Evolutionary conservation across 2,329 filamentous ascomycete genomes (phyloP).

Genomic region (Colletotrichum liriopes): DNA sequence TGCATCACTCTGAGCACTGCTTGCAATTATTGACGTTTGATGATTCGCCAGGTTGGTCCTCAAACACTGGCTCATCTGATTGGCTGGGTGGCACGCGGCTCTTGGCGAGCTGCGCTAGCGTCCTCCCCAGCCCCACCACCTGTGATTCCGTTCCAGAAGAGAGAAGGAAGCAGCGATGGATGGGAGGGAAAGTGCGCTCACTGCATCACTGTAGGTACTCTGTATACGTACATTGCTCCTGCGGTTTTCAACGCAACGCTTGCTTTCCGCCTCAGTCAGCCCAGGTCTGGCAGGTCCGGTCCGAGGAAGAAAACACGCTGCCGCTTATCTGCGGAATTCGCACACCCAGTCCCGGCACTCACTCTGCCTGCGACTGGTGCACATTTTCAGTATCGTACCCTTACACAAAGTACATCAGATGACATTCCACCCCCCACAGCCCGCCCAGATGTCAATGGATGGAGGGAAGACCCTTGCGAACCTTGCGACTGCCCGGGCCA

Average conservation of each 20-base stretch:
- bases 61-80: neutral
- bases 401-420: constrained; percentile 28
- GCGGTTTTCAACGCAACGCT: constrained; percentile 7
- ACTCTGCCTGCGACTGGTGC: neutral
- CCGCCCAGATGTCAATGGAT: constrained; percentile 9
- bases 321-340: constrained; percentile 30
- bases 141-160: constrained; percentile 36
- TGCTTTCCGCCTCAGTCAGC: neutral
- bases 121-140: constrained; percentile 1
- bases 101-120: constrained; percentile 36
- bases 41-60: constrained; percentile 12
- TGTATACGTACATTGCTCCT: neutral
- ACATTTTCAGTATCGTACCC: neutral
- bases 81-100: constrained; percentile 26
- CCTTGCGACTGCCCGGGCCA: constrained; percentile 19
- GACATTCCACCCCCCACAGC: constrained; percentile 18
- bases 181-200: neutral
- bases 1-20: neutral
- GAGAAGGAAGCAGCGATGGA: constrained; percentile 31
- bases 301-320: neutral
- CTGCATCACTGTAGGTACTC: neutral
- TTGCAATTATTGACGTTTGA: neutral
- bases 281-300: neutral
- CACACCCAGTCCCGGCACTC: too few relatives aligned
- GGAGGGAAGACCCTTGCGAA: neutral